These are phyloP conservation scores for Claviceps sorghi DNA, from an alignment of 2,329 filamentous ascomycete genomes.

Conservation along the genomic window DNA sequence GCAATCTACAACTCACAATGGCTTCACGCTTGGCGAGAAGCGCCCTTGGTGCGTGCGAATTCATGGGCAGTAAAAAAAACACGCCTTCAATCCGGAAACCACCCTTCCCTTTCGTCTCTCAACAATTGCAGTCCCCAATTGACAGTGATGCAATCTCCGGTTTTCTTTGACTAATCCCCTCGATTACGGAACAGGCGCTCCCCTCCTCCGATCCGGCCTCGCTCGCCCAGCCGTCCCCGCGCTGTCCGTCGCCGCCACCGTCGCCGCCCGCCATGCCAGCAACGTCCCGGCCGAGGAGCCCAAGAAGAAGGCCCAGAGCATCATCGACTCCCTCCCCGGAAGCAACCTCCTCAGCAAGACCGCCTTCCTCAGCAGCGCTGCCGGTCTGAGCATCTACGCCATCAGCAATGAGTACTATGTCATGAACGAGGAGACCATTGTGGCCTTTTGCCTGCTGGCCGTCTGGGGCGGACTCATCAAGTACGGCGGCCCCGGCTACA, in stretches of 20 bases:
- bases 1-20: slow-evolving; percentile 59
- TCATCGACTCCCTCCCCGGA: slow-evolving; percentile 85
- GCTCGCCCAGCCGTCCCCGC: slow-evolving; percentile 62
- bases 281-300: slow-evolving; percentile 75
- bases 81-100: too few relatives aligned
- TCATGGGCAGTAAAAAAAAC: slow-evolving; percentile 5
- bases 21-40: slow-evolving; percentile 94
- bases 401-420: slow-evolving; percentile 99
- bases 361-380: slow-evolving; percentile 85
- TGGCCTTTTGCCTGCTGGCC: slow-evolving; percentile 80
- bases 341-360: slow-evolving; percentile 90
- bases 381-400: slow-evolving; percentile 81
- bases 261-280: slow-evolving; percentile 49
- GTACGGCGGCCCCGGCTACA: slow-evolving; percentile 85
- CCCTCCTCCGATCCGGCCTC: slow-evolving; percentile 74
- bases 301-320: slow-evolving; percentile 91
- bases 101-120: background rate
- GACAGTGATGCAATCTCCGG: background rate
- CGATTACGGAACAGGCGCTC: slow-evolving; percentile 49
- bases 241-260: slow-evolving; percentile 45
- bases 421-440: slow-evolving; percentile 96
- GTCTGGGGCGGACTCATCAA: slow-evolving; percentile 89
- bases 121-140: slow-evolving; percentile 15
- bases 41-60: slow-evolving; percentile 64
- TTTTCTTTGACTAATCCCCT: background rate